phyloP scores from a whole-genome alignment of 805 yeast genomes.

The Candida broadrunensis region DNA sequence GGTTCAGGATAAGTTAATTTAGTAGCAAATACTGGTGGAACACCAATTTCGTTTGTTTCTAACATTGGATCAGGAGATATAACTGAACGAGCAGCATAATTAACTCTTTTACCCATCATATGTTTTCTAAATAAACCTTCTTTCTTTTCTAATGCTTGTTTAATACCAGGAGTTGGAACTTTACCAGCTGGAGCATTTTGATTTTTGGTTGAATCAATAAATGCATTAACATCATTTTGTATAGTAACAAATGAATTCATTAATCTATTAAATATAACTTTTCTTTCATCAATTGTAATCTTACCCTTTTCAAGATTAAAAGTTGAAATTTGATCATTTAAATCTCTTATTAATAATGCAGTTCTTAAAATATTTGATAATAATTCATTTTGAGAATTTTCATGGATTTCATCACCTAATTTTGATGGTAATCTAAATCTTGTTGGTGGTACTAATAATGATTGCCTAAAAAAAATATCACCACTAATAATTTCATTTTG shows the following conservation, averaged over 20 bases:
- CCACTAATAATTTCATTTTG: constrained; percentile 49
- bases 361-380: constrained; percentile 78
- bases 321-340: constrained; percentile 76
- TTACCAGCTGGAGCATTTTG: constrained; percentile 68
- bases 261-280: constrained; percentile 76
- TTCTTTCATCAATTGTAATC: constrained; percentile 59
- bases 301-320: constrained; percentile 38
- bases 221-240: constrained; percentile 93
- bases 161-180: constrained; percentile 88
- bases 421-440: constrained; percentile 96
- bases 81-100: constrained; percentile 98
- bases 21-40: constrained; percentile 96
- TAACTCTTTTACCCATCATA: constrained; percentile 99
- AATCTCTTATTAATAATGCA: constrained; percentile 77
- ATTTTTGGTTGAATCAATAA: constrained; percentile 87
- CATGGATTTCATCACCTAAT: constrained; percentile 94
- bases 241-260: constrained; percentile 95
- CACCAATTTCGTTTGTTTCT: constrained; percentile 97
- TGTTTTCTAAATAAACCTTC: constrained; percentile 98
- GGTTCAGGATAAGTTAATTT: constrained; percentile 98
- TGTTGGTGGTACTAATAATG: constrained; percentile 92
- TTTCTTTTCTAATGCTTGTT: constrained; percentile 96
- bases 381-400: constrained; percentile 88
- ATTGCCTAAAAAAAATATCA: constrained; percentile 86
- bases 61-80: constrained; percentile 98